A percentile compares a stretch with the other conserved stretches of the same genome.
phyloP scores from a whole-genome alignment of 306 rosid species.

The Gastrolobium villosum region DNA sequence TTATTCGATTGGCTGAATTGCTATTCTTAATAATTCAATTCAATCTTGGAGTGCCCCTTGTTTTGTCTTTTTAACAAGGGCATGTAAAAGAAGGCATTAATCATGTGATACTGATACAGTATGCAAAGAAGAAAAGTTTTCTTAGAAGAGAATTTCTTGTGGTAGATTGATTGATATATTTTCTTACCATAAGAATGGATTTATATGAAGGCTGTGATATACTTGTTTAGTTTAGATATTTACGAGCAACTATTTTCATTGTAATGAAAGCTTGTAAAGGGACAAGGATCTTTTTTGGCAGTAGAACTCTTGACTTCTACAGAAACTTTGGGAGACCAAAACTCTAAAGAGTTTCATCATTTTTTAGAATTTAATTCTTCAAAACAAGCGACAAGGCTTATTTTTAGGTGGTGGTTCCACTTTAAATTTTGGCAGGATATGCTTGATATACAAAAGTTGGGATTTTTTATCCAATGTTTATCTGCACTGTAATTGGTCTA shows the following conservation, averaged over 20 bases:
- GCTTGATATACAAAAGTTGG: not conserved
- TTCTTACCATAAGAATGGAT: constrained; percentile 21
- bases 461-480: constrained; percentile 7
- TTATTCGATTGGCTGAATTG: constrained; percentile 35
- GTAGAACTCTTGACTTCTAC: not conserved
- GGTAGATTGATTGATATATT: constrained; percentile 32
- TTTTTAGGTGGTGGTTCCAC: not conserved
- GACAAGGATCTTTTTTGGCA: constrained; percentile 17
- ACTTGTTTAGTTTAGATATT: constrained; percentile 23
- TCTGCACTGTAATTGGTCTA: constrained; percentile 29
- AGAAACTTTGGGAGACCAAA: not conserved
- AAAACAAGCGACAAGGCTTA: too few relatives aligned
- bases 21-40: constrained; percentile 39
- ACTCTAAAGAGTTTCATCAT: not conserved
- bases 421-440: not conserved
- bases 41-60: constrained; percentile 26
- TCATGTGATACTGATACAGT: constrained; percentile 7
- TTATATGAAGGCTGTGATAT: constrained; percentile 26
- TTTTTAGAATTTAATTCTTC: constrained; percentile 8
- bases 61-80: constrained; percentile 22
- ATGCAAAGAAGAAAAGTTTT: not conserved
- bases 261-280: constrained; percentile 4
- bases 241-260: constrained; percentile 19
- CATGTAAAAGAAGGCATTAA: constrained; percentile 23
- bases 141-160: constrained; percentile 17